A percentile compares a stretch with the other conserved stretches of the same genome.
Evolutionary conservation across 2,329 filamentous ascomycete species (phyloP).

Genomic region (Ophiostoma perfectum): DNA sequence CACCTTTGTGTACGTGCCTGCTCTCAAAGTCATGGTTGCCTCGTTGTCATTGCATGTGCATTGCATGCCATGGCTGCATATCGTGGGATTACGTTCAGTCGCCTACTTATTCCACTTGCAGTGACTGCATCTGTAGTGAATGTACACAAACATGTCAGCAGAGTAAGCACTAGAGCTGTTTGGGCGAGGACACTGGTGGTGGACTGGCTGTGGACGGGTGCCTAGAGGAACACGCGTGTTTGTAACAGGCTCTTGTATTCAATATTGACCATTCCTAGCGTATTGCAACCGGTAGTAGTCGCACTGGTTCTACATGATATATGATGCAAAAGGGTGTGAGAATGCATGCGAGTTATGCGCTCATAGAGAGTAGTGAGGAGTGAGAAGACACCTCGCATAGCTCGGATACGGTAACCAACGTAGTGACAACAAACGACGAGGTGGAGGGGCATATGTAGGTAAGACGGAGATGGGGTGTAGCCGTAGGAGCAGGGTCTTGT

Average conservation of each 20-base stretch:
- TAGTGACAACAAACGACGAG: background rate
- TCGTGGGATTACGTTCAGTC: background rate
- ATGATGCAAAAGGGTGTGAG: background rate
- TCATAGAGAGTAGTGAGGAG: background rate
- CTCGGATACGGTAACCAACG: background rate
- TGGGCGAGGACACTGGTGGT: background rate
- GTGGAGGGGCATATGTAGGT: conserved; percentile 9
- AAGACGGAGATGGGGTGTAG: conserved; percentile 6
- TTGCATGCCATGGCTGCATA: background rate
- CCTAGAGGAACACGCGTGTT: too few species aligned
- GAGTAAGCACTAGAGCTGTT: conserved; percentile 11
- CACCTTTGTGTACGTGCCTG: too few species aligned
- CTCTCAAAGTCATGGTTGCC: background rate
- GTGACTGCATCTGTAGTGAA: background rate
- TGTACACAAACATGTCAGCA: background rate
- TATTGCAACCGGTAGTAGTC: too few species aligned
- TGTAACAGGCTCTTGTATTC: too few species aligned
- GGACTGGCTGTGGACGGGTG: too few species aligned
- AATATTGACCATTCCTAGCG: too few species aligned
- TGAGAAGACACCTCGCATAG: background rate
- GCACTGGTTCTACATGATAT: background rate
- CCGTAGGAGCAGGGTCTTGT: background rate
- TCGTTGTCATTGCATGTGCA: conserved; percentile 9
- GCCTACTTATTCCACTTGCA: background rate
- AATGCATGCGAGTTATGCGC: background rate